Percentiles rank a stretch among this genome's conserved stretches.
phyloP scores from a whole-genome alignment of 768 basidiomycete species.

The Astraeus odoratus region DNA sequence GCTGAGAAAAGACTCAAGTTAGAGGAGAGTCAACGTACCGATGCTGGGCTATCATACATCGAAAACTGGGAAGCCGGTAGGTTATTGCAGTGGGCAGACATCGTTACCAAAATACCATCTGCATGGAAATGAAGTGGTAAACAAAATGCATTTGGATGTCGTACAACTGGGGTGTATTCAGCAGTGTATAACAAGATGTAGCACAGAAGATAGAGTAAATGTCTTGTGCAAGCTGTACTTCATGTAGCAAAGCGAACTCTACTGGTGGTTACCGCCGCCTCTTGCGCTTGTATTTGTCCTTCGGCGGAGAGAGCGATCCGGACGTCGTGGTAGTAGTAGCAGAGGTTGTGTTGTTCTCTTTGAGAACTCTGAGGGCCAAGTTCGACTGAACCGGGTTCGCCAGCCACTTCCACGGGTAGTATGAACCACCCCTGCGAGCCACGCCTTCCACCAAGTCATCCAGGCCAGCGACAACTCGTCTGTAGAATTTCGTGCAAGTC shows the following conservation, averaged over 20 bases:
- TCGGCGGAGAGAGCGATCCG: slow-evolving; percentile 19
- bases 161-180: no score
- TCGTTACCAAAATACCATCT: slow-evolving; percentile 66
- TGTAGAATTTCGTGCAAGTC: slow-evolving; percentile 39
- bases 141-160: not conserved
- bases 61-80: slow-evolving; percentile 75
- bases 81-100: slow-evolving; percentile 59
- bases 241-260: slow-evolving; percentile 12
- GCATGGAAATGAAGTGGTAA: slow-evolving; percentile 52
- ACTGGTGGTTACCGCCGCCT: slow-evolving; percentile 11
- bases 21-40: slow-evolving; percentile 58
- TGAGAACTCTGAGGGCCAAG: slow-evolving; percentile 17
- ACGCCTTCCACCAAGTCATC: slow-evolving; percentile 30
- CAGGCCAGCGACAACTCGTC: slow-evolving; percentile 35
- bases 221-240: not conserved
- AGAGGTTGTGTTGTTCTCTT: slow-evolving; percentile 31
- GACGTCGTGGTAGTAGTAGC: slow-evolving; percentile 21
- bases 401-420: slow-evolving; percentile 44
- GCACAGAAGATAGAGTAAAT: no score
- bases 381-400: slow-evolving; percentile 23
- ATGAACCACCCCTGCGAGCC: slow-evolving; percentile 25
- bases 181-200: no score
- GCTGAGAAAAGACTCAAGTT: slow-evolving; percentile 78
- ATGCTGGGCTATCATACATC: slow-evolving; percentile 60
- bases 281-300: slow-evolving; percentile 22